Evolutionary conservation across 2,329 filamentous ascomycete species (phyloP).

Genomic region (Keithomyces neogunnii): DNA sequence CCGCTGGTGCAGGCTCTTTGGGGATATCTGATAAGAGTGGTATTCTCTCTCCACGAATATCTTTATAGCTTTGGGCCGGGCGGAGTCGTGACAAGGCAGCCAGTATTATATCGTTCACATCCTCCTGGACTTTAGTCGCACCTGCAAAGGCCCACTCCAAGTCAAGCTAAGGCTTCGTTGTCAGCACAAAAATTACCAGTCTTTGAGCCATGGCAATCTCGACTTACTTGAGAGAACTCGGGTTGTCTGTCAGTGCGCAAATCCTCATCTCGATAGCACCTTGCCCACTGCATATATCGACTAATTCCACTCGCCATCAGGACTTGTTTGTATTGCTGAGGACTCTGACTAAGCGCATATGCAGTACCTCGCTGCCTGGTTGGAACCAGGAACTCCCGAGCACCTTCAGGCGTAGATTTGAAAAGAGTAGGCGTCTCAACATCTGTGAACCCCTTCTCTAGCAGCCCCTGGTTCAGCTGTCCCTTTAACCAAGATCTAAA

Average conservation of each 20-base stretch:
- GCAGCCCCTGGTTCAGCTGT: constrained; percentile 44
- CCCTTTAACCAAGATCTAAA: constrained; percentile 57
- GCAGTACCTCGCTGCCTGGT: constrained; percentile 67
- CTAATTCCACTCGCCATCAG: constrained; percentile 83
- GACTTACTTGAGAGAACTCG: constrained; percentile 77
- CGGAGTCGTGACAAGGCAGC: constrained; percentile 18
- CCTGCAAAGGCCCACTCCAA: constrained; percentile 84
- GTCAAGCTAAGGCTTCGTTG: constrained; percentile 54
- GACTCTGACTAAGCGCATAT: constrained; percentile 91
- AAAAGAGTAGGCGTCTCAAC: constrained; percentile 92
- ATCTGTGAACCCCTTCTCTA: constrained; percentile 56
- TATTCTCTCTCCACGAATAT: constrained; percentile 35
- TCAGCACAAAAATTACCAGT: neutral
- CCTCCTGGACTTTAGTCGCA: constrained; percentile 27
- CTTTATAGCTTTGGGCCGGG: constrained; percentile 50
- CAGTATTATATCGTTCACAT: constrained; percentile 27
- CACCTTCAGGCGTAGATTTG: constrained; percentile 95
- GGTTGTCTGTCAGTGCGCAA: constrained; percentile 86
- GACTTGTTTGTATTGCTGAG: constrained; percentile 97
- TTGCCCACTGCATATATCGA: constrained; percentile 86
- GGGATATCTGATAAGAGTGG: constrained; percentile 22
- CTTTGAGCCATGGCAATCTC: neutral
- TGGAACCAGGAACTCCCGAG: constrained; percentile 88
- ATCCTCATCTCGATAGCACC: constrained; percentile 94
- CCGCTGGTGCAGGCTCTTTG: neutral